phyloP scores from a whole-genome alignment of 2,329 filamentous ascomycete genomes.

The Lomentospora prolificans region DNA sequence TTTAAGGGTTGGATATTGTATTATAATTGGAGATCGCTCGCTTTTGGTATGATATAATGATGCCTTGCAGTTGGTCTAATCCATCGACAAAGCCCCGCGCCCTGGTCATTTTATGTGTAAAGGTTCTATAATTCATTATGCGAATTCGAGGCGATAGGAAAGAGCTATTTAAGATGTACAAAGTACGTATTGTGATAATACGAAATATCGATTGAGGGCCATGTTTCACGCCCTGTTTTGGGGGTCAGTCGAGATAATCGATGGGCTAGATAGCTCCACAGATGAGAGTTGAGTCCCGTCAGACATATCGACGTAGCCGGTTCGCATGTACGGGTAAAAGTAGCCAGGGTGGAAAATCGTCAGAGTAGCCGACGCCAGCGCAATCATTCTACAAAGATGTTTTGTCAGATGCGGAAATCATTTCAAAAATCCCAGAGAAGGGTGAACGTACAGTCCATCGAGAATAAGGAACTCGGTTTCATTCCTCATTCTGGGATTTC shows the following conservation, averaged over 20 bases:
- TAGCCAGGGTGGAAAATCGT: slow-evolving; percentile 33
- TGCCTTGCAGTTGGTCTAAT: not conserved
- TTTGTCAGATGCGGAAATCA: not conserved
- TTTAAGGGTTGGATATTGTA: too few relatives aligned
- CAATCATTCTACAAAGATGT: slow-evolving; percentile 25
- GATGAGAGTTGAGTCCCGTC: not conserved
- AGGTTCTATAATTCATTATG: too few relatives aligned
- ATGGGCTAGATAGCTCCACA: not conserved
- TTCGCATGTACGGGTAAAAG: slow-evolving; percentile 8
- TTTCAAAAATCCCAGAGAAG: not conserved
- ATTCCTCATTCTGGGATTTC: slow-evolving; percentile 43
- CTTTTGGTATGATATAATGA: not conserved
- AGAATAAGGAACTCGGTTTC: slow-evolving; percentile 48
- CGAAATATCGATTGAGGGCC: not conserved
- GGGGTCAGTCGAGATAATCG: not conserved
- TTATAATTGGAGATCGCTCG: not conserved
- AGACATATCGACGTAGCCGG: not conserved
- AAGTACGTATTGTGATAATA: not conserved
- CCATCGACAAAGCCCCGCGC: too few relatives aligned
- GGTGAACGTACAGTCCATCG: slow-evolving; percentile 32
- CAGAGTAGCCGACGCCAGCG: slow-evolving; percentile 33
- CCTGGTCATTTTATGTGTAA: not conserved
- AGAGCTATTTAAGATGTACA: too few relatives aligned
- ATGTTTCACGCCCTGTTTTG: not conserved
- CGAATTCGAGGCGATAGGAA: not conserved